Evolutionary conservation across 768 basidiomycete species (phyloP).

Genomic region (Tricholoma furcatifolium): DNA sequence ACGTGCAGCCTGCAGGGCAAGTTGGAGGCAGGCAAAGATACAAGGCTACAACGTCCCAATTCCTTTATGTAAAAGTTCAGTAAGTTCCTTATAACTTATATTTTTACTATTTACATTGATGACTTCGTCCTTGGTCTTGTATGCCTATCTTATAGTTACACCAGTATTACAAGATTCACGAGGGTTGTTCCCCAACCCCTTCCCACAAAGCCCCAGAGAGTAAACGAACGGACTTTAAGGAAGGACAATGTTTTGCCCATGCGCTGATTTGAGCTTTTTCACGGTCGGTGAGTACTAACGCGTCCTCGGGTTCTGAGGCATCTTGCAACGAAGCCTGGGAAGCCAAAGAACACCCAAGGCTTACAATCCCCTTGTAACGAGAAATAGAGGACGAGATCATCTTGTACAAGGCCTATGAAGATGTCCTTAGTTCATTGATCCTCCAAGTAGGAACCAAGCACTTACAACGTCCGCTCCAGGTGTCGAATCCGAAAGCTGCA

Average conservation of each 20-base stretch:
- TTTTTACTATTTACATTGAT: too few relatives aligned
- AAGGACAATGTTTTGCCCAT: conserved; percentile 26
- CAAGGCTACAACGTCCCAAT: too few relatives aligned
- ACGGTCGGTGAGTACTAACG: conserved; percentile 5
- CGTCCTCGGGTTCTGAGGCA: neutral
- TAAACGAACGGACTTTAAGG: conserved; percentile 23
- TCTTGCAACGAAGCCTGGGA: conserved; percentile 6
- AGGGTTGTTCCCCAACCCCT: neutral
- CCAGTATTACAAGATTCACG: neutral
- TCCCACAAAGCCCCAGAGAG: conserved; percentile 28
- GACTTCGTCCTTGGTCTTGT: too few relatives aligned
- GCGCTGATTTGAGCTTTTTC: conserved; percentile 18
- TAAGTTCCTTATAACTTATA: too few relatives aligned
- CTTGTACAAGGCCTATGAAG: conserved; percentile 35
- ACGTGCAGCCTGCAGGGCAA: too few relatives aligned
- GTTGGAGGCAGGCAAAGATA: too few relatives aligned
- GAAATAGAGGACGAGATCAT: conserved; percentile 37
- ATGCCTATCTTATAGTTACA: too few relatives aligned
- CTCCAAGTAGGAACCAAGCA: neutral
- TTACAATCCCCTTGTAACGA: conserved; percentile 35
- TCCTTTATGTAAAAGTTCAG: too few relatives aligned
- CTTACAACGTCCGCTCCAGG: conserved; percentile 34
- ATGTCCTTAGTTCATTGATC: neutral
- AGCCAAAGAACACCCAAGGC: conserved; percentile 24
- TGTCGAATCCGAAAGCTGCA: conserved; percentile 26